Base-by-base conservation (phyloP, 139 green algal genomes). In the Astrephomene gubernaculifera region DNA sequence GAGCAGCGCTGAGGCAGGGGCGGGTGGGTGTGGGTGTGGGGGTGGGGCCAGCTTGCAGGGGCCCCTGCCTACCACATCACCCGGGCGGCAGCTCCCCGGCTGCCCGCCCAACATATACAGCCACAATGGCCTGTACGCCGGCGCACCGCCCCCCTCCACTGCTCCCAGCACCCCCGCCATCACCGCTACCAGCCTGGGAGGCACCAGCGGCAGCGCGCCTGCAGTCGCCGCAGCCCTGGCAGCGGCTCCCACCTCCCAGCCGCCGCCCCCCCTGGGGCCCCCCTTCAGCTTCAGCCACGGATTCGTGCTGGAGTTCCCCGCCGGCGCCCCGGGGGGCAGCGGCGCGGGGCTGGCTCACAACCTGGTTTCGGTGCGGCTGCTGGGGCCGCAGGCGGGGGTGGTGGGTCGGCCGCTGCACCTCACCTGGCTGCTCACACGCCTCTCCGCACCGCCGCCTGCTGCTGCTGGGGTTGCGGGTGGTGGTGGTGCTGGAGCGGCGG, bases 271-370 rank as follows among this genome's bases (percentile, higher is more conserved):
- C 2, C 36, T 0, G 54, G 31, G 12, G 57, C 74, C 21, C n/a
- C 2, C 1, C 4, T 61, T 54, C 35, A 67, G 17, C 39, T 87
- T 76, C 71, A 39, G 25, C 0, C 71, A 81, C 43, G 69, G 36
- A 41, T 87, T 87, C 25, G 1, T 67, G 12, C 60, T 87, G 31
- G 82, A 87, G 57, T 87, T 87, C 70, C 82, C 82, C 19, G 52
- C 71, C 53, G 63, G 60, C 41, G 52, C 21, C 70, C 57, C 54
- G n/a, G n/a, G n/a, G n/a, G n/a, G n/a, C n/a, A n/a, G n/a, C n/a
- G n/a, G n/a, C n/a, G n/a, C n/a, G n/a, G n/a, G n/a, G 9, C 52
- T 71, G 5, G 67, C 53, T 0, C 82, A 87, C 57, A 81, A 81
- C 70, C 44, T 73, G 70, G 83, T 88, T 5, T 69, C 70, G 4